Percentiles rank a stretch among this genome's conserved stretches.
Conservation (phyloP, 2,329 filamentous ascomycete genomes). For the Ophiosphaerella herpotricha region DNA sequence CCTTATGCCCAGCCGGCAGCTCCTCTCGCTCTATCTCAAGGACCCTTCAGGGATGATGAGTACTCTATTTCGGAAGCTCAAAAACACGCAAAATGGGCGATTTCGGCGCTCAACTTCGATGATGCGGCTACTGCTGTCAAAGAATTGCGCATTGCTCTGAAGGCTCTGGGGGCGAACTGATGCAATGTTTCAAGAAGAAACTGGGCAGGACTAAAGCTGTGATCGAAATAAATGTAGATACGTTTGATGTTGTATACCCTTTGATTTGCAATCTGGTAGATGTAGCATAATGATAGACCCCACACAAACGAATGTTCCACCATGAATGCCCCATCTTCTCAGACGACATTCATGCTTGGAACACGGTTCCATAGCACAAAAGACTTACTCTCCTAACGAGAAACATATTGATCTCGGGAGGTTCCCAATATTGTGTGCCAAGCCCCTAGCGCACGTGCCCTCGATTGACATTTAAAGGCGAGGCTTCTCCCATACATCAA, state of each 20-base stretch:
- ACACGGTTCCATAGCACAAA: too few relatives aligned
- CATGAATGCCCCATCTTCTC: too few relatives aligned
- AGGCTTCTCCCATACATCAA: constrained; percentile 9
- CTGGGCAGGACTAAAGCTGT: not conserved
- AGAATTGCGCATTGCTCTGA: constrained; percentile 77
- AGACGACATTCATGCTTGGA: too few relatives aligned
- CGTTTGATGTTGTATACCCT: constrained; percentile 2
- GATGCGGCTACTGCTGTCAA: constrained; percentile 88
- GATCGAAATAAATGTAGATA: not conserved
- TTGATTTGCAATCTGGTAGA: not conserved
- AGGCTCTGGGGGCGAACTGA: constrained; percentile 67
- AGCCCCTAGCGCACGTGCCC: constrained; percentile 20
- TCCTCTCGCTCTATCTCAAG: constrained; percentile 33
- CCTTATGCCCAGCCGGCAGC: constrained; percentile 25
- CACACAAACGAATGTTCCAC: too few relatives aligned
- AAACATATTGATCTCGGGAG: too few relatives aligned
- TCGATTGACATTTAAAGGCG: not conserved
- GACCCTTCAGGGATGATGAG: constrained; percentile 65
- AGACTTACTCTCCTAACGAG: too few relatives aligned
- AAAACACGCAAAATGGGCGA: constrained; percentile 96
- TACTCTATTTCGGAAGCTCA: constrained; percentile 76
- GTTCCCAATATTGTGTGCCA: constrained; percentile 7
- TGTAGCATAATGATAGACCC: not conserved
- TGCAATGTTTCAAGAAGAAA: not conserved
- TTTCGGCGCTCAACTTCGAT: constrained; percentile 95